Conservation (phyloP, 768 basidiomycete species). For the button mushroom (Agaricus bisporus) region DNA sequence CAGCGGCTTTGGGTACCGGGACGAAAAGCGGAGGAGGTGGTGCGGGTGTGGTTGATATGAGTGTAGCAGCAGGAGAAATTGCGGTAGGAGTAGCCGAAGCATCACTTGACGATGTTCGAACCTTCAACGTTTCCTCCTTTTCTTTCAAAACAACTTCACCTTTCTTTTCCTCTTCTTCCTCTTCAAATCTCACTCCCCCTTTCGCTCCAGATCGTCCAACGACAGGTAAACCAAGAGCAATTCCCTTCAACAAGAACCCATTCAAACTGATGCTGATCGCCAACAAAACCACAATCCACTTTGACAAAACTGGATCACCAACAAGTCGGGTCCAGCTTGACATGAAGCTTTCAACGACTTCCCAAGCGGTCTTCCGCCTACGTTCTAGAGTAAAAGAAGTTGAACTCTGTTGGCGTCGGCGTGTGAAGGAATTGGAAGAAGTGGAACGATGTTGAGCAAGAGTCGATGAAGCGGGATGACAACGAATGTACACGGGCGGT, state of each 20-base stretch:
- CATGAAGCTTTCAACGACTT: conserved; percentile 82
- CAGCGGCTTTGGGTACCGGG: background rate
- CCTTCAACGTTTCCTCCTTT: background rate
- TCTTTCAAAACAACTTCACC: background rate
- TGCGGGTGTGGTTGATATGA: background rate
- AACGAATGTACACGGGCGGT: conserved; percentile 50
- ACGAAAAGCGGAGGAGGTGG: background rate
- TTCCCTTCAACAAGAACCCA: conserved; percentile 87
- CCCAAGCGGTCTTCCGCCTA: conserved; percentile 27
- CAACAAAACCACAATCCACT: conserved; percentile 90
- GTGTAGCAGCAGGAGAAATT: background rate
- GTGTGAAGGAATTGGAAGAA: background rate
- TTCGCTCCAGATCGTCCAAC: conserved; percentile 14
- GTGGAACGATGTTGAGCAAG: conserved; percentile 5
- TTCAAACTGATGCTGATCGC: conserved; percentile 86
- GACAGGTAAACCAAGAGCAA: conserved; percentile 48
- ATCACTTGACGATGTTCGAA: background rate
- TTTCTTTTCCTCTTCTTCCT: conserved; percentile 19
- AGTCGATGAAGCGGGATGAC: conserved; percentile 27
- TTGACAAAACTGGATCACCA: conserved; percentile 88
- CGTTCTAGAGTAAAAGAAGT: background rate
- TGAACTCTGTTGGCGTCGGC: background rate
- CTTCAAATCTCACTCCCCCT: conserved; percentile 24
- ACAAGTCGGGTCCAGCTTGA: conserved; percentile 85
- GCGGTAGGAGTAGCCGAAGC: background rate